These are phyloP conservation scores for Zymoseptoria ardabiliae DNA, from an alignment of 2,329 filamentous ascomycete species.

Conservation along the genomic window DNA sequence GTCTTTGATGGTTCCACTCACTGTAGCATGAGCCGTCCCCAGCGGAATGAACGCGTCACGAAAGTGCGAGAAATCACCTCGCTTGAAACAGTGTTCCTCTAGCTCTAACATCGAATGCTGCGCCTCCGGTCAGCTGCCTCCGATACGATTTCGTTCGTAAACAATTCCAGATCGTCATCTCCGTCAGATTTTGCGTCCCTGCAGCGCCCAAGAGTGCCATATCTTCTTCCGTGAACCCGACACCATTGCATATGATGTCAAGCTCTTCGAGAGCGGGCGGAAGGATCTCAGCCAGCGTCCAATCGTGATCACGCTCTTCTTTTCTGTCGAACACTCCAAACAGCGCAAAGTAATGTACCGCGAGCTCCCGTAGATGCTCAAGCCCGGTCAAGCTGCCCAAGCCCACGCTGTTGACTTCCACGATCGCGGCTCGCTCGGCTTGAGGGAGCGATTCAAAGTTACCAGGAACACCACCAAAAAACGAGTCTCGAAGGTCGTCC, in stretches of 20 bases:
- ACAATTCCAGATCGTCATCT: slow-evolving; percentile 3
- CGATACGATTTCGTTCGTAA: not conserved
- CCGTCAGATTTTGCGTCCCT: slow-evolving; percentile 1
- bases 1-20: too few relatives aligned
- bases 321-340: slow-evolving; percentile 5
- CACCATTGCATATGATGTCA: slow-evolving; percentile 3
- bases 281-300: slow-evolving; percentile 4
- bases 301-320: slow-evolving; percentile 3
- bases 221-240: slow-evolving; percentile 3
- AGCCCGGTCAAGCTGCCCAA: slow-evolving; percentile 2
- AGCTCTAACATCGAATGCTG: too few relatives aligned
- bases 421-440: not conserved
- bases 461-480: not conserved
- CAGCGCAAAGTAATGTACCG: not conserved
- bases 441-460: not conserved
- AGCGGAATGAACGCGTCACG: too few relatives aligned
- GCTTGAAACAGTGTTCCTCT: too few relatives aligned
- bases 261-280: slow-evolving; percentile 1
- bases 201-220: not conserved
- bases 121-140: too few relatives aligned
- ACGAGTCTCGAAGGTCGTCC: not conserved
- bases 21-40: too few relatives aligned
- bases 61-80: too few relatives aligned
- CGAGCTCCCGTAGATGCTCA: slow-evolving; percentile 1
- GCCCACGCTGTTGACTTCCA: not conserved